Evolutionary conservation across 768 basidiomycete genomes (phyloP), one percentile per base, ranked within the genome.

Genomic region (Lentinula sp.): DNA sequence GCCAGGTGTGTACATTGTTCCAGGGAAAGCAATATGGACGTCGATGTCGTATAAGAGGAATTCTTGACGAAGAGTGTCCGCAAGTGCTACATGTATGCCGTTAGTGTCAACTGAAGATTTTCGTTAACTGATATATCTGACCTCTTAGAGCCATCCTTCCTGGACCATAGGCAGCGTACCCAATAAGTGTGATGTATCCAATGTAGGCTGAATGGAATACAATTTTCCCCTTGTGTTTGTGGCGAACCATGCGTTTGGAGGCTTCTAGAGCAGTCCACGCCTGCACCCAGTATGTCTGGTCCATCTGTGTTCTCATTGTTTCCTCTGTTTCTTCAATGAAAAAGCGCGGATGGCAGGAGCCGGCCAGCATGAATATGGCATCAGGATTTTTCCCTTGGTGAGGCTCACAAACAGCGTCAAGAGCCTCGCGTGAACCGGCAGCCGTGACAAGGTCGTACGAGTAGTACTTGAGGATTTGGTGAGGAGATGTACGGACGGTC

Each of bases 71-170:
- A 97, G 79, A 0, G 87, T 81, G 61, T 97, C 95, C 12, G 91
- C 91, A 0, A 97, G 83, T 13, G 88, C 93, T 94, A 68, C 7
- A 28, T 13, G 28, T 28, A 28, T 28, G 28, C 1, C 28, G 3
- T 28, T 28, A 28, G 28, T 28, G 28, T 28, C 28, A 28, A 28
- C 4, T 28, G 28, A 3, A 28, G 28, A 28, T 28, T 28, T 28
- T 28, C 1, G 3, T 2, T 28, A 28, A 28, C 3, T 3, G 4
- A 28, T 28, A 18, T 18, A 50, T 57, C 75, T 48, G 63, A 93
- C 93, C 93, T 74, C 92, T 76, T 4, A 96, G 70, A 10, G 95
- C 95, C 66, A 90, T 88, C 70, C 95, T 96, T 9, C 85, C 88
- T 0, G 93, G 91, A 0, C 89, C 78, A 72, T 96, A 96, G 0